Evolutionary conservation across 345 rosid genomes (phyloP), one percentile per base, ranked within the genome.

Genomic region (Viola odorata): DNA sequence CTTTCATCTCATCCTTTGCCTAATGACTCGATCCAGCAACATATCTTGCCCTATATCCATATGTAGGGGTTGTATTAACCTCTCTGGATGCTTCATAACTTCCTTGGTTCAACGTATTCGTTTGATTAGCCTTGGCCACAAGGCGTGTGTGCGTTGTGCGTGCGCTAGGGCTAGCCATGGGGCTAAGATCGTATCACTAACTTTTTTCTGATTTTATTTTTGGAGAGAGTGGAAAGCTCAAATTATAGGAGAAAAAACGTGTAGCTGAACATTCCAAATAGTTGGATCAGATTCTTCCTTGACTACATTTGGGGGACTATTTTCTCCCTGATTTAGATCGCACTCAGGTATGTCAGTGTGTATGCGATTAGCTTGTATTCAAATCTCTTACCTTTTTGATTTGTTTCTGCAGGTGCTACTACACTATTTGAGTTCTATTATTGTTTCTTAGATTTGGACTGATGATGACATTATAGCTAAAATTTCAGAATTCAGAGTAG

Each of bases 181-280:
- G 32, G 32, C n/a, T 23, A 23, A 2, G 32, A 23, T 23, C 32
- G n/a, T n/a, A n/a, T n/a, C n/a, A n/a, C n/a, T n/a, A n/a, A n/a
- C n/a, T n/a, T n/a, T n/a, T n/a, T n/a, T n/a, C n/a, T n/a, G n/a
- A n/a, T n/a, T n/a, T n/a, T n/a, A n/a, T n/a, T 94, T 94, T 73
- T 90, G 99, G 99, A 83, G 82, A 73, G 92, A 94, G 32, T 94
- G 99, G 99, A 90, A 94, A n/a, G 72, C 73, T 83, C 68, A 90
- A 90, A 70, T 74, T 94, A 73, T 97, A 90, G 80, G 96, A 82
- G 51, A 87, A 88, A 73, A 90, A 80, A 77, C 71, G 56, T 58
- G 75, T 73, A 57, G 86, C 99, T 2, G 96, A 88, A 66, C 96
- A 62, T 60, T 84, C 97, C 63, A 90, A 95, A 75, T 72, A 71